Percentiles rank a stretch among this genome's conserved stretches.
Conservation (phyloP, 208 protist genomes). For the Vickermania spadyakhi region DNA sequence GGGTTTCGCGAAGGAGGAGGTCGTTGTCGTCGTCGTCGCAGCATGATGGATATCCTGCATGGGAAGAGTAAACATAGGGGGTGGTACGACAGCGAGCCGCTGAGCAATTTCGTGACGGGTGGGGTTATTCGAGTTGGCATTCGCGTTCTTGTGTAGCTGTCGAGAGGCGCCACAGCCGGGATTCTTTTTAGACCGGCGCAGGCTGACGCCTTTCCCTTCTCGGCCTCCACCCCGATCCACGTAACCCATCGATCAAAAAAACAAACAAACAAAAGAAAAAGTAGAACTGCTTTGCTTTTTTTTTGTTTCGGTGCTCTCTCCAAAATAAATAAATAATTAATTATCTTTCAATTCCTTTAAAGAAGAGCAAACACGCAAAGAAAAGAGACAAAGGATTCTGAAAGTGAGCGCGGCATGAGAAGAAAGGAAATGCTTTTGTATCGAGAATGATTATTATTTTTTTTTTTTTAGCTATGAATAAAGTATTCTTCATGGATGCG, state of each 20-base stretch:
- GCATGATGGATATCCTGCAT: constrained; percentile 5
- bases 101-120: constrained; percentile 2
- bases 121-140: constrained; percentile 13
- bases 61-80: neutral
- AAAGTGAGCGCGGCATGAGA: too few species aligned
- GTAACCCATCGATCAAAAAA: constrained; percentile 43
- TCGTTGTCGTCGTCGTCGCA: neutral
- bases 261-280: neutral
- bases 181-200: constrained; percentile 77
- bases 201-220: constrained; percentile 62
- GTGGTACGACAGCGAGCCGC: neutral
- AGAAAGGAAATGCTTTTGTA: too few species aligned
- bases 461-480: too few species aligned
- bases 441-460: too few species aligned
- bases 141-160: constrained; percentile 24
- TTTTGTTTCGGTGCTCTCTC: too few species aligned
- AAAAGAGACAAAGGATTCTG: too few species aligned
- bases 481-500: too few species aligned
- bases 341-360: too few species aligned
- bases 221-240: constrained; percentile 77
- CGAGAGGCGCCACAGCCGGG: constrained; percentile 42
- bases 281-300: too few species aligned
- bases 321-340: too few species aligned
- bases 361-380: too few species aligned
- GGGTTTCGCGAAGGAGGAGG: too few species aligned